A percentile compares a stretch with the other conserved stretches of the same genome.
phyloP scores from a whole-genome alignment of 495 filamentous ascomycete genomes.

The Rhizodiscina lignyota region DNA sequence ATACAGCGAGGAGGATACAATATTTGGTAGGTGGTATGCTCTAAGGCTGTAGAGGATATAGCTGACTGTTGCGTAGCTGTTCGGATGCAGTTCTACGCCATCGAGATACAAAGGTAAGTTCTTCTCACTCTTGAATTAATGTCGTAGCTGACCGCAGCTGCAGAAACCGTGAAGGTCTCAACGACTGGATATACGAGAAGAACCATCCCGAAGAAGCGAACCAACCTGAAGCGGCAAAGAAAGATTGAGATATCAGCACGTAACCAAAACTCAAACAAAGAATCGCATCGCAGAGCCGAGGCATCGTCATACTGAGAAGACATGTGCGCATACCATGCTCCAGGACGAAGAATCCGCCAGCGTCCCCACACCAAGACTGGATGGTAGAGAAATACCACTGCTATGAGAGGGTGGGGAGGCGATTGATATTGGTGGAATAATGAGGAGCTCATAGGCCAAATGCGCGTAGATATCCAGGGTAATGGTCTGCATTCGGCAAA shows the following conservation, averaged over 20 bases:
- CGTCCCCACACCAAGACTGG: no score
- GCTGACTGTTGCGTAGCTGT: constrained; percentile 31
- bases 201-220: constrained; percentile 29
- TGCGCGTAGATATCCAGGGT: no score
- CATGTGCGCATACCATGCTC: no score
- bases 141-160: constrained; percentile 1
- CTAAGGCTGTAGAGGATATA: neutral
- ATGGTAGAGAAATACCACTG: no score
- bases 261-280: neutral
- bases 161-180: constrained; percentile 73
- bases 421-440: no score
- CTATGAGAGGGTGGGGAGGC: no score
- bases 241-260: constrained; percentile 1
- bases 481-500: no score
- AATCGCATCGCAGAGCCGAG: neutral
- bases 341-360: no score
- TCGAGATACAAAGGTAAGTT: constrained; percentile 75
- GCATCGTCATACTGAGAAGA: no score
- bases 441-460: no score
- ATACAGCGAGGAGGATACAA: constrained; percentile 77
- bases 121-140: constrained; percentile 5
- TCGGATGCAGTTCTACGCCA: constrained; percentile 96
- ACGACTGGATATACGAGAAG: constrained; percentile 92
- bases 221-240: constrained; percentile 1
- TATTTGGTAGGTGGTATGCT: constrained; percentile 48